A percentile compares a stretch with the other conserved stretches of the same genome.
Conservation (phyloP, 257 asterid species). For the Solanum etuberosum region DNA sequence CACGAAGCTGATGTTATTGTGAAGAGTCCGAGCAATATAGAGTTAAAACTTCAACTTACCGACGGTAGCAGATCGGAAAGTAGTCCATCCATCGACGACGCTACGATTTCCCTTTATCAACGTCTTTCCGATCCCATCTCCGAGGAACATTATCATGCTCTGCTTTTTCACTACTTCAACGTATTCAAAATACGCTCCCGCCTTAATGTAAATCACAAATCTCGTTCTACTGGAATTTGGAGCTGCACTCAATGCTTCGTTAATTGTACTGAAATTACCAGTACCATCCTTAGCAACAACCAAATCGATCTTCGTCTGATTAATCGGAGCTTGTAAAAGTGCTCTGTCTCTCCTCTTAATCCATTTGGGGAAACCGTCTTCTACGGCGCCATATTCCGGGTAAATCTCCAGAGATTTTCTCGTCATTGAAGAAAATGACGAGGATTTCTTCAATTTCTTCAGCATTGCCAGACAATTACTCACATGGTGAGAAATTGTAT, state of each 20-base stretch:
- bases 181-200: slow-evolving; percentile 87
- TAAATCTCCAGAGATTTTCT: slow-evolving; percentile 8
- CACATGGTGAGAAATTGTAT: slow-evolving; percentile 54
- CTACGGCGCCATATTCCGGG: slow-evolving; percentile 29
- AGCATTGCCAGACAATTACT: slow-evolving; percentile 85
- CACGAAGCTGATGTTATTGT: not conserved
- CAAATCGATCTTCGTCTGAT: slow-evolving; percentile 26
- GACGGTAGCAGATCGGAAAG: slow-evolving; percentile 84
- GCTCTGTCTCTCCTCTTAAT: slow-evolving; percentile 42
- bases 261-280: slow-evolving; percentile 67
- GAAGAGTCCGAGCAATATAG: not conserved
- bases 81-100: slow-evolving; percentile 91
- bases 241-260: slow-evolving; percentile 50
- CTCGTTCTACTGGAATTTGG: slow-evolving; percentile 68
- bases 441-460: slow-evolving; percentile 31
- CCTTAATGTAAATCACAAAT: slow-evolving; percentile 71
- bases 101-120: slow-evolving; percentile 79
- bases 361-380: slow-evolving; percentile 62
- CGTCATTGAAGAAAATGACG: not conserved
- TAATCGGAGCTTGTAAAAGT: slow-evolving; percentile 42
- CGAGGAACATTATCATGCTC: slow-evolving; percentile 52
- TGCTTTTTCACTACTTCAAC: slow-evolving; percentile 47
- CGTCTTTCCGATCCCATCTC: slow-evolving; percentile 91
- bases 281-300: slow-evolving; percentile 76
- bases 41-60: slow-evolving; percentile 31